Evolutionary conservation across 2,329 filamentous ascomycete species (phyloP), one percentile per base, ranked within the genome.

Genomic region (Fusarium tuaranense): DNA sequence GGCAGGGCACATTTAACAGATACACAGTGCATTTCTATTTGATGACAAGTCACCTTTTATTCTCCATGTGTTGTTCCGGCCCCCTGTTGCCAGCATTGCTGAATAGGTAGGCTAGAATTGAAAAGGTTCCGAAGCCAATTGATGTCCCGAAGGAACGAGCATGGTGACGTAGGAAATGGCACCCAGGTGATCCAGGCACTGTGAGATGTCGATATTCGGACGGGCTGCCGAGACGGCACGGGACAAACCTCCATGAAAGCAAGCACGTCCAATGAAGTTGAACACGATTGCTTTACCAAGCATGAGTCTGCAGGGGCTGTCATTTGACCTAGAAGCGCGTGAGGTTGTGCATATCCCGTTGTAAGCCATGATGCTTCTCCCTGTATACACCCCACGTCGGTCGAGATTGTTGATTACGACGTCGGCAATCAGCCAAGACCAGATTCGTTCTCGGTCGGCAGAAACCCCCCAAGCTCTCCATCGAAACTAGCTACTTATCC

Each of bases 321-420:
- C 72, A 67, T 69, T 73, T 73, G 72, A 74, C 69, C 59, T 65
- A 5, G 18, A 18, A 22, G 44, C 25, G 58, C 58, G 57, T 62
- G 57, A 71, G 51, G 44, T 62, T 64, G 48, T 70, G 59, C 36
- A 55, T 61, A 34, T 51, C 14, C 68, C 20, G 14, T 22, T 30
- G 27, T 60, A 57, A 59, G 57, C 57, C 34, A 55, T 39, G 60
- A 48, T 59, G 59, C 32, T 32, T 68, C 12, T 53, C 12, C 20
- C 39, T 58, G 41, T 12, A 16, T 41, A 34, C 62, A 68, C 60
- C 60, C 65, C 72, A 70, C 59, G 72, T 60, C 48, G 46, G 41
- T 30, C 22, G 51, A 39, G 55, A 57, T 34, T 22, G 34, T 46
- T 58, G 63, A 39, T 62, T 69, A 44, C 41, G 32, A 53, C 27